These are phyloP conservation scores for Jatropha multifida DNA, from an alignment of 441 rosid species.

Conservation along the genomic window DNA sequence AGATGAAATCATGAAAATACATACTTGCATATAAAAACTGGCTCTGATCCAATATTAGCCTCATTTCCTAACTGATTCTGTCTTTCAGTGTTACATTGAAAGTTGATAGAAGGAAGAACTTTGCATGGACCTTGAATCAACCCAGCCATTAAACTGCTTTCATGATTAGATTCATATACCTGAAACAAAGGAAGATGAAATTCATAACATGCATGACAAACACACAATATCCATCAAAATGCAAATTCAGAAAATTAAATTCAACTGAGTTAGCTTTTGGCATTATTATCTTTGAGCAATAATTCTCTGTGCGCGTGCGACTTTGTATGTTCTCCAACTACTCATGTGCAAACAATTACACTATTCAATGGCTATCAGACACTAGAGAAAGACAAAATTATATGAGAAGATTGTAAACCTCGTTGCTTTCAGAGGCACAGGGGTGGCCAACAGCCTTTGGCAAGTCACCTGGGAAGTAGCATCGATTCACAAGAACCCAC, in stretches of 20 bases:
- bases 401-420: conserved; percentile 40
- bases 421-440: conserved; percentile 54
- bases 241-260: conserved; percentile 11
- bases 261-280: conserved; percentile 1
- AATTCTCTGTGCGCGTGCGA: not conserved
- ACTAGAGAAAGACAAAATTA: conserved; percentile 1
- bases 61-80: conserved; percentile 38
- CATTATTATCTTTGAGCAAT: not conserved
- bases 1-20: conserved; percentile 20
- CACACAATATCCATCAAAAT: not conserved
- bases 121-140: conserved; percentile 62
- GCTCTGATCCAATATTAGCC: conserved; percentile 32
- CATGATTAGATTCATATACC: conserved; percentile 74
- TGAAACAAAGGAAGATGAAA: conserved; percentile 26
- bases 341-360: not conserved
- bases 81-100: conserved; percentile 48
- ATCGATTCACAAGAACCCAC: conserved; percentile 57
- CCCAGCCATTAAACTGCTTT: conserved; percentile 47
- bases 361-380: not conserved
- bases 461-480: conserved; percentile 65
- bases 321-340: not conserved
- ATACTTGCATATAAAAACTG: conserved; percentile 67
- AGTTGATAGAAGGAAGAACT: conserved; percentile 56
- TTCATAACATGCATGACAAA: conserved; percentile 12
- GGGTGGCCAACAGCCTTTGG: conserved; percentile 65